These are phyloP conservation scores for Blastocystis sp. DNA, from an alignment of 352 stramenopile genomes.

Conservation along the genomic window DNA sequence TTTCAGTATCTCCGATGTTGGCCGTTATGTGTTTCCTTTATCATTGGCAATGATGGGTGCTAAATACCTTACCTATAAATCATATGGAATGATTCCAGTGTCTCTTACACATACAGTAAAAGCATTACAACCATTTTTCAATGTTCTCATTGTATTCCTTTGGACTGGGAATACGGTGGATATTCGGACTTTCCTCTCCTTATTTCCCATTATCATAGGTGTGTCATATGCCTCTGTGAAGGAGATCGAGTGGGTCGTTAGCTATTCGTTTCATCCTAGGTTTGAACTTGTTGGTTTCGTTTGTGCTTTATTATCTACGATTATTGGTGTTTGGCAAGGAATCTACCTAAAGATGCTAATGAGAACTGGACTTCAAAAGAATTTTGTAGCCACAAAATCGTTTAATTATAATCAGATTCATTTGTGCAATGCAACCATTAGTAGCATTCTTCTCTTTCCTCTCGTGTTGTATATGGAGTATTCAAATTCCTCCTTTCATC, in stretches of 20 bases:
- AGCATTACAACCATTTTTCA: conserved; percentile 58
- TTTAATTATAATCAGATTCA: conserved; percentile 19
- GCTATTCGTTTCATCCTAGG: not conserved
- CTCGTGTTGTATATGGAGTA: conserved; percentile 2
- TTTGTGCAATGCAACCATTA: conserved; percentile 36
- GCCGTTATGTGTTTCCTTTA: conserved; percentile 26
- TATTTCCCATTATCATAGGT: conserved; percentile 48
- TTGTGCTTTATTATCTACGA: conserved; percentile 33
- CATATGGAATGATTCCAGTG: conserved; percentile 40
- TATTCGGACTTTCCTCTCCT: not conserved
- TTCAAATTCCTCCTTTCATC: not conserved
- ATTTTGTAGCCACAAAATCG: conserved; percentile 5
- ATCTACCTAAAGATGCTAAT: conserved; percentile 62
- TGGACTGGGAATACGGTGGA: conserved; percentile 28
- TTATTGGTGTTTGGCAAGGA: conserved; percentile 38
- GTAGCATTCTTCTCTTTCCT: not conserved
- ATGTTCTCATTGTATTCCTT: conserved; percentile 58
- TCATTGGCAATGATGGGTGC: conserved; percentile 18
- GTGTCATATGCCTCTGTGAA: conserved; percentile 53
- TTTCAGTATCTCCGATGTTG: not conserved
- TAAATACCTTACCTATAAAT: conserved; percentile 29
- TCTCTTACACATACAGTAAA: conserved; percentile 60
- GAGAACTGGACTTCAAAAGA: conserved; percentile 28
- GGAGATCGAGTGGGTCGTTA: conserved; percentile 16
- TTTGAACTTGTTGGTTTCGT: conserved; percentile 32